Evolutionary conservation across 768 basidiomycete genomes (phyloP).

Genomic region (Roridomyces roridus): DNA sequence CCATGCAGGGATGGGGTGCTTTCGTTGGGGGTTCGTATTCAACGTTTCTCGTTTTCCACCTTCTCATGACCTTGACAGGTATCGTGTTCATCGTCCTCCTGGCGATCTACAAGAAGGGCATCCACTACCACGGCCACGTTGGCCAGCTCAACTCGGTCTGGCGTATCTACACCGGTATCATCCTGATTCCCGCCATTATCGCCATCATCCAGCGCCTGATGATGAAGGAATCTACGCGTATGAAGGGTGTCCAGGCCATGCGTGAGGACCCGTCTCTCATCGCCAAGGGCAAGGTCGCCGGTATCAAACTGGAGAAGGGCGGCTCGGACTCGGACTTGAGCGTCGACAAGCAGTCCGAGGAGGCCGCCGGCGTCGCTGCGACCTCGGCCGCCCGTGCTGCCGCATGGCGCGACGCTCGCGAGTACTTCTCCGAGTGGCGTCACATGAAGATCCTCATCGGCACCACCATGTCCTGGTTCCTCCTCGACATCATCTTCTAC

Average conservation of each 20-base stretch:
- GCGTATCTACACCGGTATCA: slow-evolving; percentile 22
- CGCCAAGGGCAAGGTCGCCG: slow-evolving; percentile 7
- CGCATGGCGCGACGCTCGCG: slow-evolving; percentile 22
- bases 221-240: slow-evolving; percentile 16
- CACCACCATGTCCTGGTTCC: slow-evolving; percentile 16
- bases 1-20: slow-evolving; percentile 22
- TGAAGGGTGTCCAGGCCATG: slow-evolving; percentile 17
- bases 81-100: slow-evolving; percentile 17
- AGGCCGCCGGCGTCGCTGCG: background rate
- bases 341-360: background rate
- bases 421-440: slow-evolving; percentile 23
- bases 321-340: too few species aligned
- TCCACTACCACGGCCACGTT: slow-evolving; percentile 6
- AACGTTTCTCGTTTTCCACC: too few species aligned
- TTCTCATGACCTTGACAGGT: too few species aligned
- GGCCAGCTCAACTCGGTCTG: slow-evolving; percentile 20
- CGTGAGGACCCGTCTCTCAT: slow-evolving; percentile 16
- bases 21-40: slow-evolving; percentile 16
- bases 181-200: slow-evolving; percentile 17
- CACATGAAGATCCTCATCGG: slow-evolving; percentile 23
- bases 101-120: slow-evolving; percentile 12
- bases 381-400: slow-evolving; percentile 14
- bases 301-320: slow-evolving; percentile 2
- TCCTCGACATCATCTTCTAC: slow-evolving; percentile 20
- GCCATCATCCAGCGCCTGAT: slow-evolving; percentile 14